Percentiles rank a stretch among this genome's conserved stretches.
Evolutionary conservation across 352 stramenopile species (phyloP).

Genomic region (Peronospora farinosa): DNA sequence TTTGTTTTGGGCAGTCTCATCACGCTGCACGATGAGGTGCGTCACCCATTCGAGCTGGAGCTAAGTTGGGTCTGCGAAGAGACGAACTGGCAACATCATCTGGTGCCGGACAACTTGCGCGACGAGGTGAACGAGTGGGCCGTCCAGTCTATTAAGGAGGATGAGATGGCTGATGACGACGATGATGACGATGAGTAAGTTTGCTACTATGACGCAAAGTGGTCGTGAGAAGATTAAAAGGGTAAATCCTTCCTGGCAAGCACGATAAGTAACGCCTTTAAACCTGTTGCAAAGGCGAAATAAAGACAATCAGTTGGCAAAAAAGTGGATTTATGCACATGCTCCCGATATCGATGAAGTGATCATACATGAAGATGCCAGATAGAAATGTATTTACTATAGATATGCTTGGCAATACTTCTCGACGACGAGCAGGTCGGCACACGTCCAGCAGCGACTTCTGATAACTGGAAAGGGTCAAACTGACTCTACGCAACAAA

Average conservation of each 20-base stretch:
- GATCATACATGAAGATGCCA: not conserved
- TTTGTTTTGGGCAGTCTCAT: conserved; percentile 70
- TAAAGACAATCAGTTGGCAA: conserved; percentile 24
- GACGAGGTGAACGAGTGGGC: conserved; percentile 83
- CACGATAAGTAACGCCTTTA: conserved; percentile 5
- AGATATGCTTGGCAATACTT: too few species aligned
- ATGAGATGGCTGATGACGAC: conserved; percentile 85
- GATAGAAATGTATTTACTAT: too few species aligned
- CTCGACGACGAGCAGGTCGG: too few species aligned
- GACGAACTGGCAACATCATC: conserved; percentile 91
- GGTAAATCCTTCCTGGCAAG: not conserved
- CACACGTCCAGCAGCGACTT: too few species aligned
- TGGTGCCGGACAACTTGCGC: conserved; percentile 88
- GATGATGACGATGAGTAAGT: conserved; percentile 54
- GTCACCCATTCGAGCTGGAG: conserved; percentile 98
- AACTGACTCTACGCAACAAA: conserved; percentile 4
- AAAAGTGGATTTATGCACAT: not conserved
- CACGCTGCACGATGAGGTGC: conserved; percentile 93
- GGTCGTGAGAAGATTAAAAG: not conserved
- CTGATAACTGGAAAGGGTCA: not conserved
- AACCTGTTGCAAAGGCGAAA: conserved; percentile 24
- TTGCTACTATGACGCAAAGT: conserved; percentile 8
- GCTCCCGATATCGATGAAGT: not conserved
- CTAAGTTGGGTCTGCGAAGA: conserved; percentile 96
- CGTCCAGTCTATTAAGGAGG: conserved; percentile 80